Evolutionary conservation across 495 filamentous ascomycete genomes (phyloP).

Genomic region (Hyaloscypha finlandica): DNA sequence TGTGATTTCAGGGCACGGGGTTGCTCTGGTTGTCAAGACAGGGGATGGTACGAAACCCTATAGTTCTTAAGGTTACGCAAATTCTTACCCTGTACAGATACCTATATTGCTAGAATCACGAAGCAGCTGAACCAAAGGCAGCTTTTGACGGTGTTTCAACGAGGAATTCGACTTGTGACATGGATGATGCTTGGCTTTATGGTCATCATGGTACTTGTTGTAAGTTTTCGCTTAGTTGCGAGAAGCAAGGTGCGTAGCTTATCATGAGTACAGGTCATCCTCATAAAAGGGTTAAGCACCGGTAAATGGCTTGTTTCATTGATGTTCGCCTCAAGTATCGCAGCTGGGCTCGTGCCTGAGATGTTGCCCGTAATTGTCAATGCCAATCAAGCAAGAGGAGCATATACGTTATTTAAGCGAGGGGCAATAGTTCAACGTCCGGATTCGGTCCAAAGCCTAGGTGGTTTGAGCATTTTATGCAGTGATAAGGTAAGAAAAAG

Average conservation of each 20-base stretch:
- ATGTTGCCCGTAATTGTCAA: slow-evolving; percentile 16
- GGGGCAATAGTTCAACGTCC: slow-evolving; percentile 13
- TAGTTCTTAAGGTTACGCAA: not conserved
- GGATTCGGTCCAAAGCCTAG: slow-evolving; percentile 20
- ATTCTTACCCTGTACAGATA: not conserved
- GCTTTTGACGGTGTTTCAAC: slow-evolving; percentile 12
- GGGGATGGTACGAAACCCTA: not conserved
- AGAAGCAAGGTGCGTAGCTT: not conserved
- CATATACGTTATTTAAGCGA: slow-evolving; percentile 1
- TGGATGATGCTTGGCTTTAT: slow-evolving; percentile 14
- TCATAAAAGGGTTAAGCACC: slow-evolving; percentile 7
- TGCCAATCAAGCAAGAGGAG: slow-evolving; percentile 11
- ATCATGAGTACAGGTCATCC: not conserved
- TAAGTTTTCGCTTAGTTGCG: not conserved
- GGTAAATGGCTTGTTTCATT: slow-evolving; percentile 1
- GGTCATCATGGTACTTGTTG: slow-evolving; percentile 5
- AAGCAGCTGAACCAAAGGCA: slow-evolving; percentile 16
- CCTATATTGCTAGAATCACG: slow-evolving; percentile 16
- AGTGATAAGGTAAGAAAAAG: not conserved
- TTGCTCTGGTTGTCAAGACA: slow-evolving; percentile 12
- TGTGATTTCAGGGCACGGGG: slow-evolving; percentile 12
- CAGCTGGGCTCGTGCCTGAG: slow-evolving; percentile 15
- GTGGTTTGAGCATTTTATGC: slow-evolving; percentile 13
- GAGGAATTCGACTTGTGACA: slow-evolving; percentile 14
- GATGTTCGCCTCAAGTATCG: not conserved